phyloP scores from a whole-genome alignment of 2,329 filamentous ascomycete genomes.

The Phialocephala sp. region DNA sequence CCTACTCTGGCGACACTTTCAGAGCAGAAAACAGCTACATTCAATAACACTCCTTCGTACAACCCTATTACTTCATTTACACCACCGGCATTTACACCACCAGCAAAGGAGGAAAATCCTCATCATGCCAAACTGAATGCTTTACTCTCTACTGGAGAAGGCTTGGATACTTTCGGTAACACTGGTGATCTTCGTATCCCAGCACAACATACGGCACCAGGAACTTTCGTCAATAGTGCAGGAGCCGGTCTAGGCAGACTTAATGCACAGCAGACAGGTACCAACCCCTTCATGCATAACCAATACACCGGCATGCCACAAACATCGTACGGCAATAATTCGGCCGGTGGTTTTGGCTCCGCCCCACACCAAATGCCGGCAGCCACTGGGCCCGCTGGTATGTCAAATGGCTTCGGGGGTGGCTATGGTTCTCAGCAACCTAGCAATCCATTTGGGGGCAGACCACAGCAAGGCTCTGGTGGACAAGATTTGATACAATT shows the following conservation, averaged over 20 bases:
- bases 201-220: conserved; percentile 93
- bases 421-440: conserved; percentile 46
- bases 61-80: conserved; percentile 57
- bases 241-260: conserved; percentile 78
- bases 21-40: conserved; percentile 79
- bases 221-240: conserved; percentile 95
- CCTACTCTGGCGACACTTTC: conserved; percentile 77
- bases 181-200: conserved; percentile 95
- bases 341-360: conserved; percentile 35
- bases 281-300: conserved; percentile 86
- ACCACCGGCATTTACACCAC: conserved; percentile 47
- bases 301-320: conserved; percentile 82
- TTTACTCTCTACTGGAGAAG: conserved; percentile 84
- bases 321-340: conserved; percentile 58
- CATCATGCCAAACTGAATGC: conserved; percentile 82
- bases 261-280: conserved; percentile 64
- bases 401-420: conserved; percentile 53
- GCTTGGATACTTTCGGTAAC: conserved; percentile 97
- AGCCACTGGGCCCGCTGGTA: conserved; percentile 61
- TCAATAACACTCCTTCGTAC: conserved; percentile 47
- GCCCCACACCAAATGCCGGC: conserved; percentile 54
- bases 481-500: conserved; percentile 44
- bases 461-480: conserved; percentile 54
- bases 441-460: conserved; percentile 63
- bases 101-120: conserved; percentile 60